These are phyloP conservation scores for Nephelium lappaceum DNA, from an alignment of 345 rosid genomes.

Conservation along the genomic window DNA sequence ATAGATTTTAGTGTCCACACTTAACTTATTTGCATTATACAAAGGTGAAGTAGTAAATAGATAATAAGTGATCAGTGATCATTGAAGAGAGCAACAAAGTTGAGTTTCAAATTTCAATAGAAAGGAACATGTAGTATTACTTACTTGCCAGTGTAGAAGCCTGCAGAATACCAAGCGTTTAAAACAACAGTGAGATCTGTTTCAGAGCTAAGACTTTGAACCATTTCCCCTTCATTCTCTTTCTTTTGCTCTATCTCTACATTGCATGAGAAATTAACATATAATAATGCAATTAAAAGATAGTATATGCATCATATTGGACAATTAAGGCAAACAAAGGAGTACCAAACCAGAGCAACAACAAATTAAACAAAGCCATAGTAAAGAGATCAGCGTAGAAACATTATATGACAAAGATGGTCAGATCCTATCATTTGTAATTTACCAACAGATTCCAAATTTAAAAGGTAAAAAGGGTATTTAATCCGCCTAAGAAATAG, in stretches of 20 bases:
- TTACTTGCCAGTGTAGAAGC: constrained; percentile 70
- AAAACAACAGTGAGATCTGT: constrained; percentile 55
- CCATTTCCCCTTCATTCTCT: constrained; percentile 36
- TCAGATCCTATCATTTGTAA: background rate
- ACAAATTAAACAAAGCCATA: background rate
- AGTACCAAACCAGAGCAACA: background rate
- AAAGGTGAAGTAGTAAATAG: background rate
- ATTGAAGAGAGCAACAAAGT: constrained; percentile 1
- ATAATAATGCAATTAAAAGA: background rate
- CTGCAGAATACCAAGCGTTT: constrained; percentile 70
- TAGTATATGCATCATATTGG: background rate
- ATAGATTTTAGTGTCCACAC: too few species aligned
- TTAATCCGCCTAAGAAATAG: background rate
- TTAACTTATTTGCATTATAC: background rate
- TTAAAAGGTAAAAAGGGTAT: background rate
- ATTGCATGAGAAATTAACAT: constrained; percentile 5
- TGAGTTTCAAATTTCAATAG: background rate
- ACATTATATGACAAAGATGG: background rate
- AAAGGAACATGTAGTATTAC: constrained; percentile 14
- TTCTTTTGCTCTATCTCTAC: constrained; percentile 34
- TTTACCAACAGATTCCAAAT: background rate
- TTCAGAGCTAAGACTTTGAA: constrained; percentile 30
- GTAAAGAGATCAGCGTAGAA: background rate
- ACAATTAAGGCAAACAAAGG: background rate
- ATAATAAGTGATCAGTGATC: background rate